Percentiles rank a stretch among this genome's conserved stretches.
phyloP scores from a whole-genome alignment of 2,329 filamentous ascomycete genomes.

The Pyrenochaeta sp. region DNA sequence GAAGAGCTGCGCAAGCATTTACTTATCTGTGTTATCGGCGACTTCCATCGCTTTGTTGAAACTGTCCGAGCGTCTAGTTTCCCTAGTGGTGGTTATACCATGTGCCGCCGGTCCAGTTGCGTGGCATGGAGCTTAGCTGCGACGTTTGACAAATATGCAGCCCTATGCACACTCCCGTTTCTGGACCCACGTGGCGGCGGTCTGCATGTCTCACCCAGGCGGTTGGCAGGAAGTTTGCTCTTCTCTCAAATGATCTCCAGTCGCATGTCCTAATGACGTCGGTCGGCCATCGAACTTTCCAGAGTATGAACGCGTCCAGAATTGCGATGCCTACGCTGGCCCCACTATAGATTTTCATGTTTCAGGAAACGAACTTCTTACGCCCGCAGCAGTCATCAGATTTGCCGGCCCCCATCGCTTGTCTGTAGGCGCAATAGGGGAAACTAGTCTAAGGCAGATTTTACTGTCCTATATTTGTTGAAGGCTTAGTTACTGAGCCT shows the following conservation, averaged over 20 bases:
- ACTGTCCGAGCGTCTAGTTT: constrained; percentile 6
- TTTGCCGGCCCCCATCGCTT: constrained; percentile 20
- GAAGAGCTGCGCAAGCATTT: neutral
- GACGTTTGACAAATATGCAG: constrained; percentile 38
- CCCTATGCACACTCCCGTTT: constrained; percentile 45
- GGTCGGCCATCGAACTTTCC: neutral
- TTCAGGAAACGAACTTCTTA: constrained; percentile 32
- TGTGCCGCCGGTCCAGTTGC: constrained; percentile 17
- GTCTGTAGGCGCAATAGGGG: constrained; percentile 13
- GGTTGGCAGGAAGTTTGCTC: constrained; percentile 7
- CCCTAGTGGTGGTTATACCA: constrained; percentile 11
- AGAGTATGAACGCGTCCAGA: neutral
- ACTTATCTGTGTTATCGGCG: neutral
- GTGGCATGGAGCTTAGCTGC: constrained; percentile 35
- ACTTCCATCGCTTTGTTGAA: neutral
- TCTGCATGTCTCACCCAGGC: constrained; percentile 38
- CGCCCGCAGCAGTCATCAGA: constrained; percentile 21
- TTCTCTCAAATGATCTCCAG: constrained; percentile 2
- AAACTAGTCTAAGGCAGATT: constrained; percentile 11
- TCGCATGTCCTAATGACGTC: constrained; percentile 8
- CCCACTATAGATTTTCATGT: constrained; percentile 18
- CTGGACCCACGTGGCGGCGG: constrained; percentile 36
- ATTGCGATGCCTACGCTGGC: neutral
- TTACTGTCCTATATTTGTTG: constrained; percentile 8
- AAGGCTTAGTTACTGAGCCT: constrained; percentile 8